Evolutionary conservation across 2,329 filamentous ascomycete genomes (phyloP).

Genomic region (Pestalotiopsis fici): DNA sequence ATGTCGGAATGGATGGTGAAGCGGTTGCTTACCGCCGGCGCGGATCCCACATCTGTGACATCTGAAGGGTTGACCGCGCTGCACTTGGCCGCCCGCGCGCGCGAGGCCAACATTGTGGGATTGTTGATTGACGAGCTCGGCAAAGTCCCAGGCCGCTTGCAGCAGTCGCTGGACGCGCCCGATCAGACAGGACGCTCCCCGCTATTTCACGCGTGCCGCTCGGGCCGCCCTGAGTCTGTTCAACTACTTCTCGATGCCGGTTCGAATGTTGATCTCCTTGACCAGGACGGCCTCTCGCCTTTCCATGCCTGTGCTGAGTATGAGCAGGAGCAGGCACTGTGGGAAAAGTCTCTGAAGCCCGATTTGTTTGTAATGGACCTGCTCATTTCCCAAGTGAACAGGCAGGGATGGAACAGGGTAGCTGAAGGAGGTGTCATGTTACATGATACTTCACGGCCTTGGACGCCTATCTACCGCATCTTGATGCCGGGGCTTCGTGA

Average conservation of each 20-base stretch:
- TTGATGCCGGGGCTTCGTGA: neutral
- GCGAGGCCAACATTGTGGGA: conserved; percentile 34
- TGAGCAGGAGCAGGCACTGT: conserved; percentile 14
- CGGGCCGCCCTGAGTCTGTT: conserved; percentile 25
- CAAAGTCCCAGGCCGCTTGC: neutral
- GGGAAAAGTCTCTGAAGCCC: neutral
- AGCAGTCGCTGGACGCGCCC: neutral
- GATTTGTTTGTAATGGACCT: neutral
- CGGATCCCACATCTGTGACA: conserved; percentile 30
- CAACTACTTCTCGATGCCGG: conserved; percentile 25
- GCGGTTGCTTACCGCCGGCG: conserved; percentile 35
- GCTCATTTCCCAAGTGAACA: neutral
- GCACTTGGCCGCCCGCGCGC: conserved; percentile 36
- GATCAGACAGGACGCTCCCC: conserved; percentile 13
- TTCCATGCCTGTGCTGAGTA: conserved; percentile 18
- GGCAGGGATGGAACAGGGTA: neutral
- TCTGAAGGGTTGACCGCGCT: conserved; percentile 36
- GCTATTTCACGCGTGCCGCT: conserved; percentile 23
- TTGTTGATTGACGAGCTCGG: conserved; percentile 21
- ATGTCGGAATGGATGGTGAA: conserved; percentile 20
- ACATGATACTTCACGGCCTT: neutral
- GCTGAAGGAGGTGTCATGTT: neutral
- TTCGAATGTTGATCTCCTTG: conserved; percentile 12
- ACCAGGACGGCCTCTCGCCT: conserved; percentile 1
- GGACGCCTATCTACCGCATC: neutral